Evolutionary conservation across 495 filamentous ascomycete genomes (phyloP).

Genomic region (Barbatosphaeria neglecta): DNA sequence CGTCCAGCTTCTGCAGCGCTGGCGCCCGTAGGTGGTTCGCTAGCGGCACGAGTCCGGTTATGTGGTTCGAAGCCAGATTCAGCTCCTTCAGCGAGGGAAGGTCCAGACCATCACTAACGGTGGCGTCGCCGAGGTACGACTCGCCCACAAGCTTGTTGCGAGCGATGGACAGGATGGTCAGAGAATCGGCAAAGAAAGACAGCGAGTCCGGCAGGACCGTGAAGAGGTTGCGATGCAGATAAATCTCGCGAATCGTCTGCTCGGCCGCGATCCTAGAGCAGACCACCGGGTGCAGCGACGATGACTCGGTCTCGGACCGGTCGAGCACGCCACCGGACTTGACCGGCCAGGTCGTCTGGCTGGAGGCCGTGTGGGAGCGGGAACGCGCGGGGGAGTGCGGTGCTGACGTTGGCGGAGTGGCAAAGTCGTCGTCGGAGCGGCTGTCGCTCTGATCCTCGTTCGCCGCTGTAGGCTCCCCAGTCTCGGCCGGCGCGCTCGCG

Average conservation of each 20-base stretch:
- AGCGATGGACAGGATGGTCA: slow-evolving; percentile 68
- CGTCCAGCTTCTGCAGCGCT: slow-evolving; percentile 59
- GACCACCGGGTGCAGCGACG: slow-evolving; percentile 39
- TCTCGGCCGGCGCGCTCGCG: background rate
- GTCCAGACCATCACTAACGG: slow-evolving; percentile 39
- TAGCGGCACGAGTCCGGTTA: slow-evolving; percentile 54
- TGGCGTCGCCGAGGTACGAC: slow-evolving; percentile 33
- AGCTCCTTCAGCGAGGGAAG: slow-evolving; percentile 66
- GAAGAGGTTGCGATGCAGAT: slow-evolving; percentile 68
- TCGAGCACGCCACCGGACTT: slow-evolving; percentile 64
- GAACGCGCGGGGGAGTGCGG: slow-evolving; percentile 30
- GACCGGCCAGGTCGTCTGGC: slow-evolving; percentile 47
- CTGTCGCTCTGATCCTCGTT: slow-evolving; percentile 25
- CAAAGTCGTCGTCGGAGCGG: slow-evolving; percentile 61
- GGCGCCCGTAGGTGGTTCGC: slow-evolving; percentile 55
- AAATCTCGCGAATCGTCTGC: slow-evolving; percentile 40
- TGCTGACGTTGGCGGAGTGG: slow-evolving; percentile 39
- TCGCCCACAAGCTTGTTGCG: slow-evolving; percentile 61
- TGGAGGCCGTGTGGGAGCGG: slow-evolving; percentile 26
- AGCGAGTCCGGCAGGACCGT: slow-evolving; percentile 56
- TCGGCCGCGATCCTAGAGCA: slow-evolving; percentile 36
- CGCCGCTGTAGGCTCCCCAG: background rate
- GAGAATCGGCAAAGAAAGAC: slow-evolving; percentile 49
- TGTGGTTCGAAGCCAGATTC: slow-evolving; percentile 55
- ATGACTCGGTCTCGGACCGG: slow-evolving; percentile 51